Evolutionary conservation across 805 yeast species (phyloP).

Genomic region (Hemisphaericaspora nanyangensis): DNA sequence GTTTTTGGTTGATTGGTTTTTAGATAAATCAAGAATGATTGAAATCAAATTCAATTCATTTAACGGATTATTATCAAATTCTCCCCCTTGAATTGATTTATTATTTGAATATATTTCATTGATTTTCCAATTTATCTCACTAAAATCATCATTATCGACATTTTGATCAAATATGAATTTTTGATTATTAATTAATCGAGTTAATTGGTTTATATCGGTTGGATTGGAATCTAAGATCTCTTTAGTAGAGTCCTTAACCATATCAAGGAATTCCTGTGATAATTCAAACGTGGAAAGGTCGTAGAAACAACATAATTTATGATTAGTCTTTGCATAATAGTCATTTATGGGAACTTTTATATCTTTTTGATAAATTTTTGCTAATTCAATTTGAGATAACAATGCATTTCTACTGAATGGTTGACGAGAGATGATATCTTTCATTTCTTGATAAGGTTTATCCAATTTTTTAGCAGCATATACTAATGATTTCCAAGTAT

Average conservation of each 20-base stretch:
- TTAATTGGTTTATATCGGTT: conserved; percentile 14
- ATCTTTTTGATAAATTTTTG: conserved; percentile 18
- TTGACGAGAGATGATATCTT: conserved; percentile 8
- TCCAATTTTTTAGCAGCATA: conserved; percentile 39
- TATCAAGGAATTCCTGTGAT: conserved; percentile 11
- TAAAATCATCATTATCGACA: conserved; percentile 3
- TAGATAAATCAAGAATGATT: conserved; percentile 22
- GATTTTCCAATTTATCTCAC: conserved; percentile 12
- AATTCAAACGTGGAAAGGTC: conserved; percentile 46
- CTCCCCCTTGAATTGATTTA: conserved; percentile 31
- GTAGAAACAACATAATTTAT: conserved; percentile 61
- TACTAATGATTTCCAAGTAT: conserved; percentile 61
- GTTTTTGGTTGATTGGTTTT: conserved; percentile 19
- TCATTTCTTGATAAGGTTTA: conserved; percentile 27
- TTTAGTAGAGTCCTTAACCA: conserved; percentile 18
- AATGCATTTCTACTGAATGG: conserved; percentile 22
- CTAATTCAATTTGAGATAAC: conserved; percentile 26
- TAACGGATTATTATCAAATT: conserved; percentile 69
- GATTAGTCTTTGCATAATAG: conserved; percentile 45
- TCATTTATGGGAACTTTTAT: conserved; percentile 24
- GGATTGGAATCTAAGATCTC: conserved; percentile 7
- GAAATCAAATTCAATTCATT: conserved; percentile 63
- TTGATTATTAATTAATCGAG: conserved; percentile 35
- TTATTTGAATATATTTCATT: conserved; percentile 21
- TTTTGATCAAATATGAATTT: conserved; percentile 36